Evolutionary conservation across 805 yeast species (phyloP).

Genomic region (Metschnikowia drakensbergensis): DNA sequence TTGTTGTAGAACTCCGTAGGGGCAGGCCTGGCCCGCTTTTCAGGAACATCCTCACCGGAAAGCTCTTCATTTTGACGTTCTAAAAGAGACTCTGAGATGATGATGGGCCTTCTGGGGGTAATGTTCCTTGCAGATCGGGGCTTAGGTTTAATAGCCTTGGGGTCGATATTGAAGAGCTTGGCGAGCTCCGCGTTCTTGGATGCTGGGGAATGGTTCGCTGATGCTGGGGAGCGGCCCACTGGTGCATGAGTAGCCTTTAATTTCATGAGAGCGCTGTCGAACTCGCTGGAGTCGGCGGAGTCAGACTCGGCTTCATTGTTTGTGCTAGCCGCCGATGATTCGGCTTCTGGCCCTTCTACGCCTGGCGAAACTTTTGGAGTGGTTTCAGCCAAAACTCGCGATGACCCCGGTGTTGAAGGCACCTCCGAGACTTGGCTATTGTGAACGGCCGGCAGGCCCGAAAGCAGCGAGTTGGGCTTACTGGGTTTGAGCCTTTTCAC

Average conservation of each 20-base stretch:
- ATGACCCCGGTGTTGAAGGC: too few relatives aligned
- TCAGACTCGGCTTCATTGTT: too few relatives aligned
- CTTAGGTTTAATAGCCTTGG: slow-evolving; percentile 15
- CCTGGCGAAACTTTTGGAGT: too few relatives aligned
- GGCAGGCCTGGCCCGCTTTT: not conserved
- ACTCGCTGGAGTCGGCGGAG: slow-evolving; percentile 8
- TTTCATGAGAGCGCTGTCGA: slow-evolving; percentile 17
- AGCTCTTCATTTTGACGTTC: not conserved
- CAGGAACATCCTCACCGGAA: not conserved
- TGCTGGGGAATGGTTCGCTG: not conserved
- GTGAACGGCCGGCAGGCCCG: not conserved
- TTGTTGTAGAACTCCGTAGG: slow-evolving; percentile 3
- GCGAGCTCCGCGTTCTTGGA: slow-evolving; percentile 14
- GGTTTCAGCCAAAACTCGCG: too few relatives aligned
- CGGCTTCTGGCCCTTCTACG: too few relatives aligned
- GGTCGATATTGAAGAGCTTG: slow-evolving; percentile 14
- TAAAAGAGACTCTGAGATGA: slow-evolving; percentile 7
- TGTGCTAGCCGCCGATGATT: too few relatives aligned
- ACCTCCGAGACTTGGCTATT: not conserved
- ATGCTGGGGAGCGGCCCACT: not conserved
- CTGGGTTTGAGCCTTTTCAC: slow-evolving; percentile 9
- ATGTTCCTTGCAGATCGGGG: slow-evolving; percentile 8
- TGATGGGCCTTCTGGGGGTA: slow-evolving; percentile 18
- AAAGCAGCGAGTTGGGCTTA: not conserved
- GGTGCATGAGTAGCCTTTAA: slow-evolving; percentile 10